Base-by-base conservation (phyloP, 148 eudicot genomes). In the Rhododendron simsii region DNA sequence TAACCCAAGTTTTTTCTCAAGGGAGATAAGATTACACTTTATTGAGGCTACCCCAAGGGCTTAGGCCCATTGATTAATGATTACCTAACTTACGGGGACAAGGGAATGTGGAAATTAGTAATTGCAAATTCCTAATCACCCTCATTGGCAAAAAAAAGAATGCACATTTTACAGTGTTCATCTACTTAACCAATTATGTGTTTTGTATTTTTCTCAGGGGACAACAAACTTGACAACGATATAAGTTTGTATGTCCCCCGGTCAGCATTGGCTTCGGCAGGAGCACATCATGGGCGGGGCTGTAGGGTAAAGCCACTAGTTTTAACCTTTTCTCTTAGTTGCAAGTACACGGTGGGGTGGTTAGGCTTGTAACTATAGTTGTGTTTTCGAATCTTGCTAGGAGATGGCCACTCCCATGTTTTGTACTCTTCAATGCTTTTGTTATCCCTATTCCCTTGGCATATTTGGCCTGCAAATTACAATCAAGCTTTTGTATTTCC, bases 281-380 rank as follows among this genome's bases (percentile, higher is more conserved):
- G 93, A 93, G 78, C 98, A 95, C 89, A 93, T 95, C 65, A 90
- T 95, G 94, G 98, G 98, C 75, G 90, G 96, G 92, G 96, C 95
- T 85, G 95, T 94, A 33, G 98, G 96, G 96, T 95, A 91, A 93
- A 48, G 12, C 23, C 55, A 57, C 82, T 33, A 41, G 33, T 61
- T 18, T 84, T 44, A 55, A 82, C 83, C 28, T 55, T 55, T 15
- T 81, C 33, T 81, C 23, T 15, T 81, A 7, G 63, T 50, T 69
- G 74, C 44, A 18, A 21, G 28, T 11, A 50, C 12, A 80, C 13
- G 10, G 53, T 16, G 37, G 20, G 28, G 20, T 48, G 59, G 80
- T 48, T 45, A 26, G 59, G 82, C 82, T 48, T 79, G 59, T 79
- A 30, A 28, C 82, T 51, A 28, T 23, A 26, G 13, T 80, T 80